Base-by-base conservation (phyloP, 805 yeast species). In the Teunomyces lycoperdinae region DNA sequence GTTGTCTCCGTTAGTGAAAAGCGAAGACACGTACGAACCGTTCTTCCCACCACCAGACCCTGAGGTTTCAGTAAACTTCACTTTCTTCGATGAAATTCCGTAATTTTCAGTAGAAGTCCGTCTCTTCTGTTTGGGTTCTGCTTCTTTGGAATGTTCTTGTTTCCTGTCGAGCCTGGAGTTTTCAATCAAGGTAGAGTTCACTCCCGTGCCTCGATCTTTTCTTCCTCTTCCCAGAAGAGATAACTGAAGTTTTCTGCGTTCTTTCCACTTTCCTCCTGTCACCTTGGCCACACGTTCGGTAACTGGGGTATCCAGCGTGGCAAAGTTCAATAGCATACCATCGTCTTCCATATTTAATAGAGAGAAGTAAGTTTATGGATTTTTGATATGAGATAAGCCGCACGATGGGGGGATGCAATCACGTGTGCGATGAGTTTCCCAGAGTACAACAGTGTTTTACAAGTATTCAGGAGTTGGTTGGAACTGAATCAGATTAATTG, bases 211-310 rank as follows among this genome's bases (percentile, higher is more conserved):
- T 14, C 20, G 32, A 17, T 42, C 38, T 27, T 46, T 53, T 44
- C 66, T 55, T 5, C 63, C 67, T 55, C 79, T 71, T 27, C 83
- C 85, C 54, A 71, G 71, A 33, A 73, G 60, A 46, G 75, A 64
- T 57, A 78, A 71, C 58, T 80, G 83, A 49, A 80, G 68, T 60
- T 79, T 81, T 56, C 94, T 72, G 52, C 96, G 77, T 48, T 89
- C 95, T 57, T 79, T 84, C 96, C 96, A 89, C 53, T 77, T 78
- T 11, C 95, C 96, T 32, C 92, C 92, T 2, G 78, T 71, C 2
- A 82, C 77, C 58, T 77, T 81, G 53, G 48, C 17, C 13, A 50
- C 44, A 9, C 44, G 58, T 48, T 53, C 52, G n/a, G 76, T 73
- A 3, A 76, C 67, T 24, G 41, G 41, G 11, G 41, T 38, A 16